phyloP scores from a whole-genome alignment of 2,329 filamentous ascomycete genomes.

The Fusarium mangiferae region DNA sequence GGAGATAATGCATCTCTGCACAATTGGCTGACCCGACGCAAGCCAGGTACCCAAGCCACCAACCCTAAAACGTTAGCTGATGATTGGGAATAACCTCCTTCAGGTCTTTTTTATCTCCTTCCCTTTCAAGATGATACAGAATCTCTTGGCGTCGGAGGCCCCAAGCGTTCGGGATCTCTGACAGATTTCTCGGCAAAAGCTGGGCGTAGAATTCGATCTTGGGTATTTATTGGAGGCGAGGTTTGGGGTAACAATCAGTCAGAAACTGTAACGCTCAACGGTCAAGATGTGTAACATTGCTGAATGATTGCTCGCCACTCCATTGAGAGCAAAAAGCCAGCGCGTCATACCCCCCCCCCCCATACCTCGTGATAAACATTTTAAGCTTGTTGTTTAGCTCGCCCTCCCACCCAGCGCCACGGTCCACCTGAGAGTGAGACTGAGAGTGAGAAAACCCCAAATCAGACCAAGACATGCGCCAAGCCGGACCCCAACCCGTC shows the following conservation, averaged over 20 bases:
- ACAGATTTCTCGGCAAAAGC: conserved; percentile 18
- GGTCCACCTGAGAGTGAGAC: background rate
- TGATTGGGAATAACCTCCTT: background rate
- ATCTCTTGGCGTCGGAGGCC: background rate
- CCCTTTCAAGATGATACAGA: conserved; percentile 17
- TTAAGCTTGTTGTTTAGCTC: conserved; percentile 35
- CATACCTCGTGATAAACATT: conserved; percentile 17
- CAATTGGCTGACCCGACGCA: background rate
- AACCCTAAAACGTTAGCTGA: background rate
- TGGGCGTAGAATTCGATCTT: background rate
- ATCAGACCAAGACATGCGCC: conserved; percentile 11
- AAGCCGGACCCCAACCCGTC: conserved; percentile 17
- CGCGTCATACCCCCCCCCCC: conserved; percentile 1
- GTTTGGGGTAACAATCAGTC: conserved; percentile 3
- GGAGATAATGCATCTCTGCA: background rate
- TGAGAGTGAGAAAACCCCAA: background rate
- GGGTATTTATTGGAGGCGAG: background rate
- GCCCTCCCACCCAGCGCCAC: background rate
- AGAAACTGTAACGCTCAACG: background rate
- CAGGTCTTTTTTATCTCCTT: conserved; percentile 16
- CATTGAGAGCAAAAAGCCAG: background rate
- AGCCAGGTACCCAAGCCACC: too few species aligned
- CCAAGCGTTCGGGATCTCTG: conserved; percentile 23
- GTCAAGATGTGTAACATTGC: background rate
- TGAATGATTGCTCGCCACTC: background rate